phyloP scores from a whole-genome alignment of 805 yeast species.

The Candida orba region DNA sequence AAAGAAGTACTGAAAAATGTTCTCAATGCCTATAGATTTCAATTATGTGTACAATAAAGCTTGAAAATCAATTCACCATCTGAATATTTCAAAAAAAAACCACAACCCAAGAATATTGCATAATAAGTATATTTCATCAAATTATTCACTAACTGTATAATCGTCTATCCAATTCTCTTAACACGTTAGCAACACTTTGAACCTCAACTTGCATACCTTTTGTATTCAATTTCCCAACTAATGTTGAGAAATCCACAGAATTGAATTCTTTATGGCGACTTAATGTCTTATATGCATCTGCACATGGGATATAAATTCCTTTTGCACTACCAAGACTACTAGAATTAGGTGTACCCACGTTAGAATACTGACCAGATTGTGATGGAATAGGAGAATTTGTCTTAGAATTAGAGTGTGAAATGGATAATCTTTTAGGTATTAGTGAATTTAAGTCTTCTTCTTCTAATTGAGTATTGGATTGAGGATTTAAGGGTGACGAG shows the following conservation, averaged over 20 bases:
- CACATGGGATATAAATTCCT: slow-evolving; percentile 71
- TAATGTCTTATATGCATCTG: slow-evolving; percentile 84
- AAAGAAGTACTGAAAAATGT: no score
- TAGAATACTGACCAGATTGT: not conserved
- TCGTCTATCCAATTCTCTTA: slow-evolving; percentile 68
- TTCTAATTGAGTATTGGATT: slow-evolving; percentile 4
- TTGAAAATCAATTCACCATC: no score
- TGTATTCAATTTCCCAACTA: slow-evolving; percentile 70
- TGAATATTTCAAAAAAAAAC: not conserved
- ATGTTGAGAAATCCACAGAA: slow-evolving; percentile 61
- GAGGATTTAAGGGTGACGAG: slow-evolving; percentile 19
- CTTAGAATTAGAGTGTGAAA: slow-evolving; percentile 4
- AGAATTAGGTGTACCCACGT: not conserved
- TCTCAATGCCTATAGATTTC: no score
- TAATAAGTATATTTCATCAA: not conserved
- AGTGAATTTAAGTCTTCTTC: slow-evolving; percentile 23
- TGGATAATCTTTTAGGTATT: slow-evolving; percentile 2
- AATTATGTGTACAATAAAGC: no score
- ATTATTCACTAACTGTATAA: slow-evolving; percentile 13
- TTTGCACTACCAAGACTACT: slow-evolving; percentile 9
- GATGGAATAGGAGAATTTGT: slow-evolving; percentile 1
- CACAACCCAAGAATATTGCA: not conserved
- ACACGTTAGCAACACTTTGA: slow-evolving; percentile 79
- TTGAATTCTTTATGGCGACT: slow-evolving; percentile 75
- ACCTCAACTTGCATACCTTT: slow-evolving; percentile 89